phyloP scores from a whole-genome alignment of 1,139 yeast genomes.

The Geotrichum macrosporum region DNA sequence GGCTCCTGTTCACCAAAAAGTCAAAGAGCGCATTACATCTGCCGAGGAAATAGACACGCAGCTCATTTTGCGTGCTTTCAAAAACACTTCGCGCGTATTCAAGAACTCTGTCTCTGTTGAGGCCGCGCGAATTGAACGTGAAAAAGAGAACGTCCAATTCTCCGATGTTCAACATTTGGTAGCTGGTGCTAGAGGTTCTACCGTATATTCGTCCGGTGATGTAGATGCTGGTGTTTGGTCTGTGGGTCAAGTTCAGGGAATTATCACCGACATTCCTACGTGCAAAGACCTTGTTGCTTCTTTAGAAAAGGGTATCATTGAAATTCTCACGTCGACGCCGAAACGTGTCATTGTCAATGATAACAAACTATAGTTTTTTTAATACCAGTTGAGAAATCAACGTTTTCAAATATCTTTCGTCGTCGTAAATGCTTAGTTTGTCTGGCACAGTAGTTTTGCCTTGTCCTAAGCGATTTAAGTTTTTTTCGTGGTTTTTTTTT shows the following conservation, averaged over 20 bases:
- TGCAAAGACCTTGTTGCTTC: slow-evolving; percentile 32
- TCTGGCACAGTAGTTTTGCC: no score
- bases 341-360: slow-evolving; percentile 3
- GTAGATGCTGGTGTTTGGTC: slow-evolving; percentile 38
- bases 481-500: no score
- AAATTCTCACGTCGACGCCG: slow-evolving; percentile 19
- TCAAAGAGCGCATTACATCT: slow-evolving; percentile 35
- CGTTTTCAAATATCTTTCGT: background rate
- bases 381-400: background rate
- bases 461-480: no score
- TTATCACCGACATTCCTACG: slow-evolving; percentile 35
- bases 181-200: slow-evolving; percentile 35
- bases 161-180: slow-evolving; percentile 33
- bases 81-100: slow-evolving; percentile 37
- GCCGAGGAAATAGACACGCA: slow-evolving; percentile 36
- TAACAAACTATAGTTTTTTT: slow-evolving; percentile 11
- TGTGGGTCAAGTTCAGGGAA: slow-evolving; percentile 35
- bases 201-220: slow-evolving; percentile 36
- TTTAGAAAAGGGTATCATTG: slow-evolving; percentile 29
- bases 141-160: slow-evolving; percentile 29
- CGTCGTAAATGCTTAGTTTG: no score
- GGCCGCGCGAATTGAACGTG: slow-evolving; percentile 33
- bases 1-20: slow-evolving; percentile 36
- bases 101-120: slow-evolving; percentile 34
- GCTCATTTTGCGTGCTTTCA: slow-evolving; percentile 33